These are phyloP conservation scores for Prinsepia uniflora DNA, from an alignment of 306 rosid genomes.

Conservation along the genomic window DNA sequence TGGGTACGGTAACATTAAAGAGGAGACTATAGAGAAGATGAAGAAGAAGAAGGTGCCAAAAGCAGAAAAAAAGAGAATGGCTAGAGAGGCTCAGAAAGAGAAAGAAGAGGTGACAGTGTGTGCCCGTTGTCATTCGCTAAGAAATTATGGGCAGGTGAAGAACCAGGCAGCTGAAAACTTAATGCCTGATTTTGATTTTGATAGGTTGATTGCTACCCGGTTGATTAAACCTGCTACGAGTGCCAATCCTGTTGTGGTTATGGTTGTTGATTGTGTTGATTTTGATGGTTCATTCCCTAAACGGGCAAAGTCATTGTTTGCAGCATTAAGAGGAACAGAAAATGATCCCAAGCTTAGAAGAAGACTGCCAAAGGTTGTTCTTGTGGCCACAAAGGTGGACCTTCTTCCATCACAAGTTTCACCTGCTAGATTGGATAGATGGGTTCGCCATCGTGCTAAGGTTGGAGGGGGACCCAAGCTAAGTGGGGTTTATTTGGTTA, in stretches of 20 bases:
- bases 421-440: constrained; percentile 82
- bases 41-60: constrained; percentile 69
- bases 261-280: constrained; percentile 96
- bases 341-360: constrained; percentile 52
- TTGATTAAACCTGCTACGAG: constrained; percentile 65
- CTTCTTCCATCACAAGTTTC: constrained; percentile 81
- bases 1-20: constrained; percentile 80
- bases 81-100: constrained; percentile 66
- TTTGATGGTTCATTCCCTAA: constrained; percentile 90
- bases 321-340: constrained; percentile 48
- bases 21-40: constrained; percentile 52
- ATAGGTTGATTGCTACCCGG: constrained; percentile 68
- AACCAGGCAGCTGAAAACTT: constrained; percentile 79
- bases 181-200: constrained; percentile 91
- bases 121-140: constrained; percentile 88
- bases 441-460: constrained; percentile 82
- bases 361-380: constrained; percentile 75
- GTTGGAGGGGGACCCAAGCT: constrained; percentile 78
- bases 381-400: constrained; percentile 91
- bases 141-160: constrained; percentile 86
- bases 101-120: constrained; percentile 89
- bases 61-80: constrained; percentile 69
- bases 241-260: constrained; percentile 64
- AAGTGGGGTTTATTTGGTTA: constrained; percentile 74
- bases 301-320: constrained; percentile 69